A percentile compares a stretch with the other conserved stretches of the same genome.
These are phyloP conservation scores for Anaeromyces robustus DNA, from an alignment of 192 early-diverging fungal genomes.

Conservation along the genomic window DNA sequence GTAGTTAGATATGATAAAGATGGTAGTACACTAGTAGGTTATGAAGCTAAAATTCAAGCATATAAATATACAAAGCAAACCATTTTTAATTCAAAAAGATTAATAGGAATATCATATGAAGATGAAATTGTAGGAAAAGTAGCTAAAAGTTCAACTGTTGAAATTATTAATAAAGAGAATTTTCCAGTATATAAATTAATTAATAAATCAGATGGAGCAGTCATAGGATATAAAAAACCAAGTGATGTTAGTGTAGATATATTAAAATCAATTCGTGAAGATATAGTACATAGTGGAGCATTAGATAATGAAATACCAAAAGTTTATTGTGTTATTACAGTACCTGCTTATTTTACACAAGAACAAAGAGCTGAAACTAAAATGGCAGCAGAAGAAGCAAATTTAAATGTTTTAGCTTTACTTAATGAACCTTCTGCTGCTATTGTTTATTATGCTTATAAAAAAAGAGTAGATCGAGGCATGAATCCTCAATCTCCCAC, in stretches of 20 bases:
- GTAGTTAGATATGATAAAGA: background rate
- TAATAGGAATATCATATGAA: background rate
- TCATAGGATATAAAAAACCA: background rate
- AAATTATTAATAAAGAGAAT: background rate
- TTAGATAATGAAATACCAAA: background rate
- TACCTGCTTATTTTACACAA: background rate
- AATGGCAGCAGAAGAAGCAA: background rate
- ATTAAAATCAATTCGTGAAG: background rate
- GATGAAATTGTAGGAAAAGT: background rate
- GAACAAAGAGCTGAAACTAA: background rate
- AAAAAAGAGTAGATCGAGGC: background rate
- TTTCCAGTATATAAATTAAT: background rate
- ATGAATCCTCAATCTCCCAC: background rate
- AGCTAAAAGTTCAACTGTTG: background rate
- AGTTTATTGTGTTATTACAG: background rate
- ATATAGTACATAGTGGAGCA: background rate
- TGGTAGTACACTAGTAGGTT: background rate
- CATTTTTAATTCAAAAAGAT: background rate
- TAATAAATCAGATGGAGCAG: background rate
- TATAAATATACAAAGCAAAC: background rate
- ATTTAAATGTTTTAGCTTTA: background rate
- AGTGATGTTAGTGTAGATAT: background rate
- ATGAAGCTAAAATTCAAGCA: background rate
- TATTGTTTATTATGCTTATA: background rate
- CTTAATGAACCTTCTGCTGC: background rate